Evolutionary conservation across 2,329 filamentous ascomycete species (phyloP).

Genomic region (Alternaria consortialis): DNA sequence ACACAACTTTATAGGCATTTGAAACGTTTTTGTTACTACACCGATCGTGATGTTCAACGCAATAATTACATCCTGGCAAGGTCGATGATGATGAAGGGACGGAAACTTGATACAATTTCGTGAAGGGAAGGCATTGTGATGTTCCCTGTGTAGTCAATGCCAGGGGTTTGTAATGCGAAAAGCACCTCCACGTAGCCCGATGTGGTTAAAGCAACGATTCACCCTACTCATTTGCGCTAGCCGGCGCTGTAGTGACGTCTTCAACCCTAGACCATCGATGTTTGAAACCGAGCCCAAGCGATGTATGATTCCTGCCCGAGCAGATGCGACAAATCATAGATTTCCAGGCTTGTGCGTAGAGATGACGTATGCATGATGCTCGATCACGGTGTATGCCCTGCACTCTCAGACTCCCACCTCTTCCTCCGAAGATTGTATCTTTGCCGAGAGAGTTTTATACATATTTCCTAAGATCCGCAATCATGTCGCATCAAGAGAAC

Average conservation of each 20-base stretch:
- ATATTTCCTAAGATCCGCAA: background rate
- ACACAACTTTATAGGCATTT: no score
- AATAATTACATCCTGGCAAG: no score
- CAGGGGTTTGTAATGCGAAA: no score
- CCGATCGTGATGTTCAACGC: no score
- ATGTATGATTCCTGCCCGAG: background rate
- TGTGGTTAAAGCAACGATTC: background rate
- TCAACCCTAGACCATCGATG: background rate
- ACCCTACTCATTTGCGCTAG: background rate
- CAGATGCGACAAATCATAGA: background rate
- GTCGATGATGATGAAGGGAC: no score
- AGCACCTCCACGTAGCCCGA: background rate
- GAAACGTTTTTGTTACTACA: no score
- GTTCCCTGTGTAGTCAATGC: no score
- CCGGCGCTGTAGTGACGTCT: background rate
- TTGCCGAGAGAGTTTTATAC: background rate
- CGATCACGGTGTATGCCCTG: background rate
- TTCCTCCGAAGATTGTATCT: background rate
- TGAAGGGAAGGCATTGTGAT: background rate
- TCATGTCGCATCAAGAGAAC: conserved; percentile 23
- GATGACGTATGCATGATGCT: conserved; percentile 12
- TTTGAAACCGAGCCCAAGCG: background rate
- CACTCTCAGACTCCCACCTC: background rate
- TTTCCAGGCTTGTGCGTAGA: background rate
- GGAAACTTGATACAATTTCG: no score